These are phyloP conservation scores for Furcasterigmium sp. DNA, from an alignment of 2,329 filamentous ascomycete species.

Conservation along the genomic window DNA sequence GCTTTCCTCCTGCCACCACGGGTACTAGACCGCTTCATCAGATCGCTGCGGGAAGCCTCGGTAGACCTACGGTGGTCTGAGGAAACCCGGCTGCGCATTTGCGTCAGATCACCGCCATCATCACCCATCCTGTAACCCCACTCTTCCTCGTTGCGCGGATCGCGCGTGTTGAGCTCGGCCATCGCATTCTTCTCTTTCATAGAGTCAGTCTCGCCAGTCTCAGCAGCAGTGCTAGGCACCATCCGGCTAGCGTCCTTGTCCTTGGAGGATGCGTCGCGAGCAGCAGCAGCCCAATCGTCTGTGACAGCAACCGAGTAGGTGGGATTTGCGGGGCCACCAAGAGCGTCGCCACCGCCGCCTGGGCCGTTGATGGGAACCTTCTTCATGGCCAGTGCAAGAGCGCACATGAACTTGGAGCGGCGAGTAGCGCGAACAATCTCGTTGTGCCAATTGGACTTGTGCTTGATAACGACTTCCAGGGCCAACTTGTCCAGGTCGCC, in stretches of 20 bases:
- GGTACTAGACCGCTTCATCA: conserved; percentile 33
- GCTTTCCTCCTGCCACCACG: conserved; percentile 44
- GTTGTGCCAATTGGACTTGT: conserved; percentile 92
- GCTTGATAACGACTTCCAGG: conserved; percentile 76
- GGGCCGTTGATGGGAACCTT: conserved; percentile 82
- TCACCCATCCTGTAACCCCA: conserved; percentile 29
- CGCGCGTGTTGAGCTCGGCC: conserved; percentile 36
- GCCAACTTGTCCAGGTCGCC: conserved; percentile 84
- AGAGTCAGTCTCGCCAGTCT: conserved; percentile 17
- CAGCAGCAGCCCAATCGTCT: conserved; percentile 60
- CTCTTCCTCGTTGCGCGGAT: conserved; percentile 27
- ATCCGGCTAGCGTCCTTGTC: conserved; percentile 62
- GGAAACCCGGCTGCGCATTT: conserved; percentile 21
- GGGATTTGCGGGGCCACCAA: conserved; percentile 68
- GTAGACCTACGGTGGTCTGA: conserved; percentile 28
- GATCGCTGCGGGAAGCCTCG: conserved; percentile 30
- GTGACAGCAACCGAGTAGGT: conserved; percentile 71
- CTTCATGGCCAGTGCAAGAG: conserved; percentile 76
- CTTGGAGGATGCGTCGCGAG: conserved; percentile 53
- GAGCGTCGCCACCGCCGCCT: conserved; percentile 60
- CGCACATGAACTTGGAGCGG: conserved; percentile 95
- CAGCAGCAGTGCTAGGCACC: conserved; percentile 38
- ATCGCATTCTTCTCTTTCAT: conserved; percentile 38
- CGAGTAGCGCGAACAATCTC: conserved; percentile 74
- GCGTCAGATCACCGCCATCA: conserved; percentile 21